Conservation (phyloP, 2,329 filamentous ascomycete species). For the Xylariaceae sp. region DNA sequence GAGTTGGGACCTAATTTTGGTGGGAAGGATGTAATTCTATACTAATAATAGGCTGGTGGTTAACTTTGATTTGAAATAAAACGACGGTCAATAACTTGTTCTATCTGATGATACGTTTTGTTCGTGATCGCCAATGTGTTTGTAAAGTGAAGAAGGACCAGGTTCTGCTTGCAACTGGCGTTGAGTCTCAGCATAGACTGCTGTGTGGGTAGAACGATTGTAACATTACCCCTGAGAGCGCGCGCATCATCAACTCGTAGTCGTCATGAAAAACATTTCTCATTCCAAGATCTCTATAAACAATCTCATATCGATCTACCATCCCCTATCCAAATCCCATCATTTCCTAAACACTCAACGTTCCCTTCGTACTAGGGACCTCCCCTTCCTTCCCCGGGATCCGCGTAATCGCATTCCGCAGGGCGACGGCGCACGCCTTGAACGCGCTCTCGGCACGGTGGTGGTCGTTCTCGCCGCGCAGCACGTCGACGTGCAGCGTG, state of each 20-base stretch:
- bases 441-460: conserved; percentile 95
- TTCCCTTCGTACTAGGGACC: conserved; percentile 93
- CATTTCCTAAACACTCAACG: conserved; percentile 54
- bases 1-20: neutral
- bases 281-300: neutral
- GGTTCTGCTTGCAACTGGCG: no score
- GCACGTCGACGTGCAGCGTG: conserved; percentile 91
- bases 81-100: no score
- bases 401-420: conserved; percentile 68
- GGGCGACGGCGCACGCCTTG: conserved; percentile 87
- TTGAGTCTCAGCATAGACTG: no score
- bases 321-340: no score
- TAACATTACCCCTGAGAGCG: no score
- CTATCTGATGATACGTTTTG: no score
- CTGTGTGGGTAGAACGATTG: no score
- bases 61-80: neutral
- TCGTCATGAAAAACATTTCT: no score
- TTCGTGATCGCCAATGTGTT: no score
- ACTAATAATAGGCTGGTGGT: neutral
- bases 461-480: conserved; percentile 90
- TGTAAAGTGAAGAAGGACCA: no score
- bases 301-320: neutral
- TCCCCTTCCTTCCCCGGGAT: conserved; percentile 82
- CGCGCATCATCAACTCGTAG: no score
- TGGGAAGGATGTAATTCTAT: neutral